These are phyloP conservation scores for Moesziomyces globuligerus DNA, from an alignment of 1,284 basidiomycete genomes.

Conservation along the genomic window DNA sequence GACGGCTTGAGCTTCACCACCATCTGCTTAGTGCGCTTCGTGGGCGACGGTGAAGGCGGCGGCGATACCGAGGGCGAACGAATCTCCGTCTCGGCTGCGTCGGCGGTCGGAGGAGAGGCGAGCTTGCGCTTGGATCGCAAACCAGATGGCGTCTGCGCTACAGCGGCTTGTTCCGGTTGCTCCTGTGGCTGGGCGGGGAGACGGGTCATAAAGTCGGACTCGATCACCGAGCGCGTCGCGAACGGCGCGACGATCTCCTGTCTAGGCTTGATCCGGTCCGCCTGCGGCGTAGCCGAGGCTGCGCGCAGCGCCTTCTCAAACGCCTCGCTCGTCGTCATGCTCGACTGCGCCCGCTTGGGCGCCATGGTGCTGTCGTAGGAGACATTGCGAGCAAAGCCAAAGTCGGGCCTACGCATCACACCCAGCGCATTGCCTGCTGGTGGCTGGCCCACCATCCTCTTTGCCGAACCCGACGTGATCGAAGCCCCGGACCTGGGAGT, in stretches of 20 bases:
- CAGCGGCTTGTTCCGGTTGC: slow-evolving; percentile 1
- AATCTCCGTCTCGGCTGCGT: not conserved
- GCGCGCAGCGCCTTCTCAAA: slow-evolving; percentile 44
- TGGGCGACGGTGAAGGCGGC: slow-evolving; percentile 32
- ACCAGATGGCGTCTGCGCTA: slow-evolving; percentile 8
- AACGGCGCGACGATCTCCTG: slow-evolving; percentile 32
- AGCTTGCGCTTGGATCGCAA: slow-evolving; percentile 19
- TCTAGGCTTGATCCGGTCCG: slow-evolving; percentile 29
- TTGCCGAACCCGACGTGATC: slow-evolving; percentile 4
- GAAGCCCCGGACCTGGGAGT: slow-evolving; percentile 9
- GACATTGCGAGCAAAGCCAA: slow-evolving; percentile 30
- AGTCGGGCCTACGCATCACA: slow-evolving; percentile 35
- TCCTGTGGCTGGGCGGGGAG: slow-evolving; percentile 7
- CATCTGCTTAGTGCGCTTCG: slow-evolving; percentile 17
- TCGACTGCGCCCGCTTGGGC: slow-evolving; percentile 21
- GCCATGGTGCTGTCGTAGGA: slow-evolving; percentile 28
- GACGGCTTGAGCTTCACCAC: slow-evolving; percentile 10
- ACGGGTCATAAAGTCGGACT: slow-evolving; percentile 32
- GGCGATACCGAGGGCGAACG: slow-evolving; percentile 31
- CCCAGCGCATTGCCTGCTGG: not conserved
- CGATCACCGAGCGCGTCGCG: slow-evolving; percentile 42
- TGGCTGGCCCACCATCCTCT: slow-evolving; percentile 13
- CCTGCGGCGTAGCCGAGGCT: slow-evolving; percentile 25
- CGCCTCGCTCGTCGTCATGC: slow-evolving; percentile 32
- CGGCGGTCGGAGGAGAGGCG: not conserved